phyloP scores from a whole-genome alignment of 495 filamentous ascomycete genomes.

The Penicillium parvum region DNA sequence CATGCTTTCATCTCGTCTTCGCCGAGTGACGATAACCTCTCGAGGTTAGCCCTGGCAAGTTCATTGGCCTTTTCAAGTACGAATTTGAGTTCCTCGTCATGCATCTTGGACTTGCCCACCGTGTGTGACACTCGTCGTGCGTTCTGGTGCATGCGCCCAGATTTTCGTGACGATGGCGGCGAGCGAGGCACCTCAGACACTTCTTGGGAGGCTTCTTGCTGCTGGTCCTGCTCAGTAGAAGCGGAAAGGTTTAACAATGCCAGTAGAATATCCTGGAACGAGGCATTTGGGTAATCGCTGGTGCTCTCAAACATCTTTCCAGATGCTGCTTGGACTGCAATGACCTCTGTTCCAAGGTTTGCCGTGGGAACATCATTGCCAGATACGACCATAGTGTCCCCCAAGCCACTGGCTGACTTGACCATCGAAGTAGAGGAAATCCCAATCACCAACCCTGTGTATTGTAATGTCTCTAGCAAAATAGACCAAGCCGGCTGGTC shows the following conservation, averaged over 20 bases:
- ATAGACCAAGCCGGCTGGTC: conserved; percentile 79
- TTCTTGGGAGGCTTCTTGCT: conserved; percentile 26
- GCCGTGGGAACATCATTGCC: conserved; percentile 47
- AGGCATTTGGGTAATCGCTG: conserved; percentile 72
- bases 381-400: conserved; percentile 21
- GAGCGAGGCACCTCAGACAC: conserved; percentile 18
- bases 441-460: conserved; percentile 82
- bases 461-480: conserved; percentile 81
- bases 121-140: conserved; percentile 54
- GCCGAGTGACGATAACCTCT: conserved; percentile 59
- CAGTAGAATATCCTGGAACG: conserved; percentile 72
- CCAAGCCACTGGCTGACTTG: conserved; percentile 26
- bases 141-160: conserved; percentile 48
- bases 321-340: conserved; percentile 85
- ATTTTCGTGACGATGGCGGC: conserved; percentile 27
- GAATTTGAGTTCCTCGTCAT: conserved; percentile 55
- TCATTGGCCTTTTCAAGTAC: conserved; percentile 78
- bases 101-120: conserved; percentile 39
- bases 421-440: conserved; percentile 39
- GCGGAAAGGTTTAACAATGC: conserved; percentile 66
- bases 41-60: conserved; percentile 72
- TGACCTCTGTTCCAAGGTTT: conserved; percentile 71
- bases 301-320: conserved; percentile 86
- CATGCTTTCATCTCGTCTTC: conserved; percentile 65
- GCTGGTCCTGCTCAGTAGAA: conserved; percentile 27